Conservation (phyloP, 2,329 filamentous ascomycete genomes). For the Hypoxylon sp. region DNA sequence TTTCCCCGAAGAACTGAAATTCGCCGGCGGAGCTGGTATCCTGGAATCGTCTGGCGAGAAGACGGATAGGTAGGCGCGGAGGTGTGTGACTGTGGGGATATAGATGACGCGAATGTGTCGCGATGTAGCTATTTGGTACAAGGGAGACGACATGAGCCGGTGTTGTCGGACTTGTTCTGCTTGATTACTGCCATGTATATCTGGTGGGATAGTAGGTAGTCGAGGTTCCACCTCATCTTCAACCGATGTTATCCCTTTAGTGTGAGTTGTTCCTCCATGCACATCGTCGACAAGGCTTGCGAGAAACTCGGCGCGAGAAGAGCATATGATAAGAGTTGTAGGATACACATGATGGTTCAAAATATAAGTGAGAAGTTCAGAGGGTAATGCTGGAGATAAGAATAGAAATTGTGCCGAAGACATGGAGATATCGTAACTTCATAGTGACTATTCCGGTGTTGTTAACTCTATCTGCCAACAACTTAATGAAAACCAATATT, state of each 20-base stretch:
- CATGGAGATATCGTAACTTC: conserved; percentile 30
- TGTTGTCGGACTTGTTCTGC: conserved; percentile 41
- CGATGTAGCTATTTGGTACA: conserved; percentile 74
- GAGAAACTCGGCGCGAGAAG: conserved; percentile 70
- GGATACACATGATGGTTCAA: conserved; percentile 63
- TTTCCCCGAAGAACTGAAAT: conserved; percentile 9
- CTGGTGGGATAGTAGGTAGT: conserved; percentile 24
- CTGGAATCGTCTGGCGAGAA: conserved; percentile 53
- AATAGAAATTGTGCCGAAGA: conserved; percentile 48
- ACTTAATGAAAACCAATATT: too few relatives aligned
- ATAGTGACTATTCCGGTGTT: conserved; percentile 28
- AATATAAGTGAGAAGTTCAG: conserved; percentile 71
- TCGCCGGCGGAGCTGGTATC: conserved; percentile 49
- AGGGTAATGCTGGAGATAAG: conserved; percentile 62
- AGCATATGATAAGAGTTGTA: conserved; percentile 77
- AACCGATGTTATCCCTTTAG: background rate
- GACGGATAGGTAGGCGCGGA: conserved; percentile 77
- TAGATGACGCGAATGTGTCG: conserved; percentile 76
- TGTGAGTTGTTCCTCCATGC: conserved; percentile 10
- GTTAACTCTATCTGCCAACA: too few relatives aligned
- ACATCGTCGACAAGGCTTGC: conserved; percentile 63
- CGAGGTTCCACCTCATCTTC: conserved; percentile 10
- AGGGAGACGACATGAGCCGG: conserved; percentile 67
- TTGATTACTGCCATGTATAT: conserved; percentile 15
- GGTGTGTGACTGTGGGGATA: conserved; percentile 76